Evolutionary conservation across 345 rosid genomes (phyloP), one percentile per base, ranked within the genome.

Genomic region (Reutealis trisperma): DNA sequence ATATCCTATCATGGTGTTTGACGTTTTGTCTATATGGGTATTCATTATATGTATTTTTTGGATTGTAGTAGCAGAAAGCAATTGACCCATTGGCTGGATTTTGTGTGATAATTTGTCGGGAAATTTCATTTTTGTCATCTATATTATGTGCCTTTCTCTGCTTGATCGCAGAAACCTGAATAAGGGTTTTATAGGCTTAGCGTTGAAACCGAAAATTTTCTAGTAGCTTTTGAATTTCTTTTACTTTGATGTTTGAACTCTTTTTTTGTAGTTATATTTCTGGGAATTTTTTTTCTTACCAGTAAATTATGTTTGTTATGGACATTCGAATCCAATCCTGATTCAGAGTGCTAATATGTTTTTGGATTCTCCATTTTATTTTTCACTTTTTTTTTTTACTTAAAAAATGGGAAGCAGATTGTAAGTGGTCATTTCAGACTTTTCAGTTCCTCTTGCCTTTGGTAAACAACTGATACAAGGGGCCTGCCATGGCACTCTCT

Each of bases 401-500:
- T 44, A n/a, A 5, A 67, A n/a, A 15, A 44, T 19, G 30, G 52
- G 27, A 12, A 27, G 9, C n/a, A 21, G 63, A 19, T 71, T 55
- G 2, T 21, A 30, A 19, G 11, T 11, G 45, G 18, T 71, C 22
- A 18, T 54, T 54, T 18, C 5, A 54, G 49, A 32, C 41, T 32
- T 30, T 55, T 32, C 22, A 18, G 30, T 70, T 70, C 6, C 15
- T 30, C n/a, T 5, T 41, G 16, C 21, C 21, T 4, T 32, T 11
- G 13, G 30, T 8, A 2, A 41, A 27, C 51, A 41, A 34, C 25
- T 22, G 54, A 58, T 22, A 71, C 49, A 55, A 51, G 79, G 58
- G 32, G 44, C 9, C 30, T 44, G 21, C 47, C 63, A 86, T 83
- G 90, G 84, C 79, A 19, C 71, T 18, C 59, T 57, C 87, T 58